Conservation (phyloP, 345 rosid genomes). For the Angophora floribunda region DNA sequence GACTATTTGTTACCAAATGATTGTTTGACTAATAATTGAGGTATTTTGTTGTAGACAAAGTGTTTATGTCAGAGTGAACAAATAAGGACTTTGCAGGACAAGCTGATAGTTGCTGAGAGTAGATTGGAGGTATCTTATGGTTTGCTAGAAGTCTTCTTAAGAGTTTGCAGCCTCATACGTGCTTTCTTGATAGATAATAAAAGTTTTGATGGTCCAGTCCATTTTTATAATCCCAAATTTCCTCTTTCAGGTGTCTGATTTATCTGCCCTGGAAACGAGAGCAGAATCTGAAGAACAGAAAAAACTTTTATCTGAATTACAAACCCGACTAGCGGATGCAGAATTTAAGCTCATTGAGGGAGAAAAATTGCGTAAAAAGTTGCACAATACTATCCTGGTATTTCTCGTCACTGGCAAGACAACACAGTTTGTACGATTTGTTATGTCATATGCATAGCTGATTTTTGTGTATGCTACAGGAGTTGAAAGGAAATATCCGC, state of each 20-base stretch:
- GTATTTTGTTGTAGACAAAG: slow-evolving; percentile 34
- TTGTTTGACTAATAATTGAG: neutral
- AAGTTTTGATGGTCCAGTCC: neutral
- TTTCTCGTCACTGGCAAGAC: neutral
- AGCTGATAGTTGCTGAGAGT: slow-evolving; percentile 51
- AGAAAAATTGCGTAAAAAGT: slow-evolving; percentile 82
- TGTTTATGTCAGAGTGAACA: slow-evolving; percentile 62
- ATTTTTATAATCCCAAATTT: neutral
- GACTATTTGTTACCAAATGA: neutral
- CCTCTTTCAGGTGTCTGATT: slow-evolving; percentile 51
- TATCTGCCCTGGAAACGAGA: slow-evolving; percentile 65
- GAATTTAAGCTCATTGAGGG: slow-evolving; percentile 88
- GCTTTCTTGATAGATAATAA: neutral
- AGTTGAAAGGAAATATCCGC: slow-evolving; percentile 93
- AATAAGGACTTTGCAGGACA: slow-evolving; percentile 55
- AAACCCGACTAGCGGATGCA: slow-evolving; percentile 62
- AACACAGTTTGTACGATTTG: neutral
- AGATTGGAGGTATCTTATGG: slow-evolving; percentile 46
- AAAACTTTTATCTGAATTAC: slow-evolving; percentile 57
- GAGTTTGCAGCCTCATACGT: neutral
- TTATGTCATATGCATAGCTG: neutral
- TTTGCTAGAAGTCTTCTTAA: neutral
- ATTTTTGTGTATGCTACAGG: slow-evolving; percentile 33
- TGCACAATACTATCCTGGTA: slow-evolving; percentile 97
- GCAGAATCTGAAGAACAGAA: slow-evolving; percentile 69